Evolutionary conservation across 2,329 filamentous ascomycete species (phyloP), one percentile per base, ranked within the genome.

Genomic region (Gyromitra esculenta): DNA sequence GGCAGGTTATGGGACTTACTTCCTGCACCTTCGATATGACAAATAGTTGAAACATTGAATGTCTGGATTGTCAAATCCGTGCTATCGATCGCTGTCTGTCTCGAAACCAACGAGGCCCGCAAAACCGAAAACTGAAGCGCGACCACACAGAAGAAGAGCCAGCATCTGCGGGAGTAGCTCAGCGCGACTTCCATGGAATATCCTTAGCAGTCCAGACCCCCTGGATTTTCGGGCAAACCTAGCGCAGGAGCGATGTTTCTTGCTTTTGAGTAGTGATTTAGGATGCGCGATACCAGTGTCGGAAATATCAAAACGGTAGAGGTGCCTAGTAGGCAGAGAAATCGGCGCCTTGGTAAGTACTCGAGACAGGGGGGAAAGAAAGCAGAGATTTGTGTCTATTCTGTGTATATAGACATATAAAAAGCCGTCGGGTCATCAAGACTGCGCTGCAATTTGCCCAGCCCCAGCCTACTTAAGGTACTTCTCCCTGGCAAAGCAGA

Each of bases 161-260:
- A 59, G 56, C 31, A 59, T 59, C 56, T 35, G 8, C 56, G 56
- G 37, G 13, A 35, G 54, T 57, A 57, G 56, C 13, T n/a, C 31
- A 59, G 11, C 4, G 56, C n/a, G 31, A n/a, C n/a, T 59, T 31
- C 37, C 56, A 59, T 59, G n/a, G 13, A 31, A 31, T 31, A 59
- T 59, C 15, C 35, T 59, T 31, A 37, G 43, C 11, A 45, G 4
- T 11, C 43, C 15, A 59, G 35, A 31, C 31, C 31, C 56, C 56
- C n/a, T 31, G 15, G 31, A 37, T 35, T 59, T n/a, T 31, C 18
- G 31, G 31, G 25, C 31, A 35, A 45, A 45, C 15, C 43, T 45
- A 45, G 43, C 43, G 43, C 4, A 45, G 5, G 43, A 45, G 43
- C 43, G 9, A 13, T 15, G 43, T 45, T 45, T 45, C 2, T 45